Evolutionary conservation across 2,329 filamentous ascomycete genomes (phyloP), one percentile per base, ranked within the genome.

Genomic region (Aureobasidium sp.): DNA sequence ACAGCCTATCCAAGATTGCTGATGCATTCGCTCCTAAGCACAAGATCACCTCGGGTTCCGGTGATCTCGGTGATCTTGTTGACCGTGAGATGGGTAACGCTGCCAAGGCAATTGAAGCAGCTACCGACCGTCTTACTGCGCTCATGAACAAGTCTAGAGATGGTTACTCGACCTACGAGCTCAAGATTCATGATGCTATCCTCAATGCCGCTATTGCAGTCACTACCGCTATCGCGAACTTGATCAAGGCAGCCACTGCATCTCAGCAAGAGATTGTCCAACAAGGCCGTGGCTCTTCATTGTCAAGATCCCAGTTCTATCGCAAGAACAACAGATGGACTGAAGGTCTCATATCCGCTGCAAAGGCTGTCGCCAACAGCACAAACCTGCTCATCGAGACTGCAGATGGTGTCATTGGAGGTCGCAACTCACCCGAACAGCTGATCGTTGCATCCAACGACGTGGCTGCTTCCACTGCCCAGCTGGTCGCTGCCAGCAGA

Each of bases 281-380:
- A 67, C 91, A 96, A 66, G 94, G 94, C 8, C 87, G 90, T 22
- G 94, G 94, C 39, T 89, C 90, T 12, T 69, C 67, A 62, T 72
- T 75, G 57, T 95, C 91, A 48, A 85, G 87, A 63, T 95, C 92
- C 1, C 20, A 31, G 36, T 99, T 99, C 76, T 99, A 99, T 86
- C 97, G 97, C 84, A 97, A 97, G 81, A 97, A 99, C 83, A 99
- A 97, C 78, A 86, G 94, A 58, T 99, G 94, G 94, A 99, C 94
- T 0, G 94, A 99, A 72, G 94, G 94, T 52, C 85, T 99, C 64
- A 97, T 99, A 72, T 96, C 91, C 41, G 94, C 94, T 0, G 93
- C 94, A 66, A 99, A 99, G 78, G 94, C 94, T 0, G 94, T 99
- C 20, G 94, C 94, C 3, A 84, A 84, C 1, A 95, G 91, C 17